These are phyloP conservation scores for Acanthamoeba healyi DNA, from an alignment of 208 protist species.

Conservation along the genomic window DNA sequence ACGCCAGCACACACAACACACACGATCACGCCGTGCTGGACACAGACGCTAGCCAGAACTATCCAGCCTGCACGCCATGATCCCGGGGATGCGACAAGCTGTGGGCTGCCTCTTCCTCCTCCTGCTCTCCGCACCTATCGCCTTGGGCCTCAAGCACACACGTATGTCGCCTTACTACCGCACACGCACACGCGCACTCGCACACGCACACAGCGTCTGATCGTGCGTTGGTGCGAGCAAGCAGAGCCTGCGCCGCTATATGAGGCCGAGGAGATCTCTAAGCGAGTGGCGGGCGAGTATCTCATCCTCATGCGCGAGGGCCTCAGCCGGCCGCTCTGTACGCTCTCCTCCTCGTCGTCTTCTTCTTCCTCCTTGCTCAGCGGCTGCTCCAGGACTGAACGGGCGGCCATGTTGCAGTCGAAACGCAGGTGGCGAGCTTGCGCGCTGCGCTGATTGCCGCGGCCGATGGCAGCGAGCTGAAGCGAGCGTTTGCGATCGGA, in stretches of 20 bases:
- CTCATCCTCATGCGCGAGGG: slow-evolving; percentile 28
- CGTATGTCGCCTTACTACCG: no score
- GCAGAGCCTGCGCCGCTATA: not conserved
- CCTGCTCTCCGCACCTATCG: no score
- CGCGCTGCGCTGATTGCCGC: not conserved
- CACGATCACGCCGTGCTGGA: no score
- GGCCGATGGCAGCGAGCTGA: not conserved
- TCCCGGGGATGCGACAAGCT: no score
- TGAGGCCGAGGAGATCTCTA: not conserved
- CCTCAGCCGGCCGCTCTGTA: not conserved
- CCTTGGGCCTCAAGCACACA: no score
- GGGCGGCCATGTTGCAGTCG: not conserved
- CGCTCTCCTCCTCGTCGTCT: not conserved
- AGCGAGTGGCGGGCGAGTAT: slow-evolving; percentile 63
- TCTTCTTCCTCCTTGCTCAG: not conserved
- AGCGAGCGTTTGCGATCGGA: not conserved
- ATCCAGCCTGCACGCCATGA: no score
- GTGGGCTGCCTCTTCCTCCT: no score
- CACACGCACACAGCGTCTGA: no score
- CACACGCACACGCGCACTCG: no score
- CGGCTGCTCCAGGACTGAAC: not conserved
- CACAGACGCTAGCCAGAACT: no score
- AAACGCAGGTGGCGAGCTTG: not conserved
- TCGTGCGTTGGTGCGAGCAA: no score
- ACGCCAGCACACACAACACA: no score